These are phyloP conservation scores for Chytriomyces confervae DNA, from an alignment of 192 early-diverging fungal genomes.

Conservation along the genomic window DNA sequence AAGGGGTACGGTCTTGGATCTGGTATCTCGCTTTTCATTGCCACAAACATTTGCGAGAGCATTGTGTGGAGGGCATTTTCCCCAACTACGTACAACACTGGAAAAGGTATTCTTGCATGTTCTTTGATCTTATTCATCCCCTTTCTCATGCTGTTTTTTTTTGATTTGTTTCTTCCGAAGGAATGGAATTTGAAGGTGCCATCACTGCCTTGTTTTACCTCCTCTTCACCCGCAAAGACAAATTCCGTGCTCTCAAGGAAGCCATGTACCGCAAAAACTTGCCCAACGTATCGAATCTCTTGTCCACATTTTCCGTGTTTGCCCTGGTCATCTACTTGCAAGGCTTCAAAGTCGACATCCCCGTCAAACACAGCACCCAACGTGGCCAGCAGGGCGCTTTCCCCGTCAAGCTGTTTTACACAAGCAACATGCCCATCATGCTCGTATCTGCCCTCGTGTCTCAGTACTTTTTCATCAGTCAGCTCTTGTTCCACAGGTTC, in stretches of 20 bases:
- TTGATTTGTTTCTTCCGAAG: slow-evolving; percentile 32
- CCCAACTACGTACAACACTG: slow-evolving; percentile 97
- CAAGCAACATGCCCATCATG: slow-evolving; percentile 99
- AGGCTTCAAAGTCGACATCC: slow-evolving; percentile 99
- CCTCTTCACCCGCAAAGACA: slow-evolving; percentile 92
- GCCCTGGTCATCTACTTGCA: slow-evolving; percentile 84
- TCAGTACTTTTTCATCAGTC: slow-evolving; percentile 98
- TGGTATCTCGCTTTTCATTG: slow-evolving; percentile 99
- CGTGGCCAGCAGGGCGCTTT: slow-evolving; percentile 98
- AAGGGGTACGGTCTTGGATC: slow-evolving; percentile 99
- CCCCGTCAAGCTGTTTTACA: slow-evolving; percentile 99
- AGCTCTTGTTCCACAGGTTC: slow-evolving; percentile 97
- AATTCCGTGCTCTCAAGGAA: slow-evolving; percentile 95
- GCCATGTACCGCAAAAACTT: slow-evolving; percentile 88
- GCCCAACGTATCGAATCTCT: slow-evolving; percentile 76
- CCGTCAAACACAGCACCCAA: slow-evolving; percentile 92
- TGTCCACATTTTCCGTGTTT: slow-evolving; percentile 84
- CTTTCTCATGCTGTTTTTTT: not conserved
- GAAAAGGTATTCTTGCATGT: slow-evolving; percentile 67
- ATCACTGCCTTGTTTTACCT: slow-evolving; percentile 94
- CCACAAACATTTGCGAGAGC: slow-evolving; percentile 99
- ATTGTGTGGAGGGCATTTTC: slow-evolving; percentile 99
- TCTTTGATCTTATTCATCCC: not conserved
- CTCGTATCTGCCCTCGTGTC: slow-evolving; percentile 96
- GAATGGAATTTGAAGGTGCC: slow-evolving; percentile 98